Evolutionary conservation across 306 rosid species (phyloP).

Genomic region (Mimosa pudica): DNA sequence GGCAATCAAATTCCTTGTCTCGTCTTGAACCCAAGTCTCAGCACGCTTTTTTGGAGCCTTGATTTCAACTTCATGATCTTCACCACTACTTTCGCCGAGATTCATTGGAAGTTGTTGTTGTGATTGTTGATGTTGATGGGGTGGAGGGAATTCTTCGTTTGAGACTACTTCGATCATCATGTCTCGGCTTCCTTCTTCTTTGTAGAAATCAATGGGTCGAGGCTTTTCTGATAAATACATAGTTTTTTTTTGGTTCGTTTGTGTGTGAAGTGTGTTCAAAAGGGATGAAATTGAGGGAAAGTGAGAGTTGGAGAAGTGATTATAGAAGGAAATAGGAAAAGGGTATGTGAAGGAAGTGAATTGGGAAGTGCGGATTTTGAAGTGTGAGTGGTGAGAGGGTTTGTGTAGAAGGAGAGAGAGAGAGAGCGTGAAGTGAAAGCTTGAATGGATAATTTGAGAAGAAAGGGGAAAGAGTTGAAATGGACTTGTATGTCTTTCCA

Average conservation of each 20-base stretch:
- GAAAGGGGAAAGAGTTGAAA: constrained; percentile 11
- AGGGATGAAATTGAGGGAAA: background rate
- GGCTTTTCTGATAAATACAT: constrained; percentile 86
- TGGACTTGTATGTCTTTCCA: constrained; percentile 21
- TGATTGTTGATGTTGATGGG: constrained; percentile 44
- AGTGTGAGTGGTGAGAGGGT: constrained; percentile 5
- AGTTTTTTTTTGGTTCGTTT: too few relatives aligned
- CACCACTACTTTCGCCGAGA: constrained; percentile 77
- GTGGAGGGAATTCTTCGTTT: constrained; percentile 45
- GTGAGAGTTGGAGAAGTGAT: background rate
- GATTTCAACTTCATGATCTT: constrained; percentile 77
- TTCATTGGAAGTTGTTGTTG: constrained; percentile 57
- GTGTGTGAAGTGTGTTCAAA: background rate
- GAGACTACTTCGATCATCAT: constrained; percentile 79
- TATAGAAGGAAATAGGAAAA: background rate
- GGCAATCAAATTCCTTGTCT: constrained; percentile 73
- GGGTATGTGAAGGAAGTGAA: background rate
- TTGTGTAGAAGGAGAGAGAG: constrained; percentile 16
- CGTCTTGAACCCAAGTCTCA: constrained; percentile 97
- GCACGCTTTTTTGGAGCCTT: constrained; percentile 96
- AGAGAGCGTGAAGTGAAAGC: constrained; percentile 44
- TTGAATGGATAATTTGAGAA: constrained; percentile 26
- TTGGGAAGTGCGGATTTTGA: background rate
- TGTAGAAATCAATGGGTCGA: constrained; percentile 79
- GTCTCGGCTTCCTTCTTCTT: constrained; percentile 63